Conservation (phyloP, 331 rosid species). For the Quercus tomentella region DNA sequence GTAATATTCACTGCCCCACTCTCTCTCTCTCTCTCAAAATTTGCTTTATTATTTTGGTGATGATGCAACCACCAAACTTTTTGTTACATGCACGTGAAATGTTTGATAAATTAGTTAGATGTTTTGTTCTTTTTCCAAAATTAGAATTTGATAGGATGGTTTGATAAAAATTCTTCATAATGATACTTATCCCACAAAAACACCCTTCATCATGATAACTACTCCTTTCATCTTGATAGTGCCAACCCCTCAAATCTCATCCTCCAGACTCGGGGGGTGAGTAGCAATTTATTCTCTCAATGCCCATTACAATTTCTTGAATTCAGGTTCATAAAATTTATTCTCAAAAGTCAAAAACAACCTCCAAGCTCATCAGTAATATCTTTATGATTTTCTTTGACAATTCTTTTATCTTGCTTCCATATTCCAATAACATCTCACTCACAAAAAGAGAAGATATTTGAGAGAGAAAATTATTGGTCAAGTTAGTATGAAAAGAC, state of each 20-base stretch:
- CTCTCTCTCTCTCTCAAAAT: too few species aligned
- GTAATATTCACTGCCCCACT: too few species aligned
- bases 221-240: too few species aligned
- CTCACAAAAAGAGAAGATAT: slow-evolving; percentile 27
- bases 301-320: slow-evolving; percentile 80
- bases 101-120: too few species aligned
- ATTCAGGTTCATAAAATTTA: slow-evolving; percentile 49
- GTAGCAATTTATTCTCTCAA: slow-evolving; percentile 70
- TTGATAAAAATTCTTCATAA: too few species aligned
- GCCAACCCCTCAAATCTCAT: slow-evolving; percentile 74
- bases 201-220: too few species aligned
- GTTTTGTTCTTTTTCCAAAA: too few species aligned
- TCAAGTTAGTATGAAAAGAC: not conserved
- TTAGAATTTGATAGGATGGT: too few species aligned
- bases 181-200: too few species aligned
- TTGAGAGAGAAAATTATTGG: not conserved
- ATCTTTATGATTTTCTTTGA: slow-evolving; percentile 56
- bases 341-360: slow-evolving; percentile 35
- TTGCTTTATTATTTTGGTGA: too few species aligned
- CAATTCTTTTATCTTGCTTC: slow-evolving; percentile 71
- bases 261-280: slow-evolving; percentile 39
- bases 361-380: slow-evolving; percentile 61
- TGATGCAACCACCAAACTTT: too few species aligned
- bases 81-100: too few species aligned
- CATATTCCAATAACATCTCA: slow-evolving; percentile 75